Base-by-base conservation (phyloP, 2,329 filamentous ascomycete genomes). In the Albophoma yamanashiensis region DNA sequence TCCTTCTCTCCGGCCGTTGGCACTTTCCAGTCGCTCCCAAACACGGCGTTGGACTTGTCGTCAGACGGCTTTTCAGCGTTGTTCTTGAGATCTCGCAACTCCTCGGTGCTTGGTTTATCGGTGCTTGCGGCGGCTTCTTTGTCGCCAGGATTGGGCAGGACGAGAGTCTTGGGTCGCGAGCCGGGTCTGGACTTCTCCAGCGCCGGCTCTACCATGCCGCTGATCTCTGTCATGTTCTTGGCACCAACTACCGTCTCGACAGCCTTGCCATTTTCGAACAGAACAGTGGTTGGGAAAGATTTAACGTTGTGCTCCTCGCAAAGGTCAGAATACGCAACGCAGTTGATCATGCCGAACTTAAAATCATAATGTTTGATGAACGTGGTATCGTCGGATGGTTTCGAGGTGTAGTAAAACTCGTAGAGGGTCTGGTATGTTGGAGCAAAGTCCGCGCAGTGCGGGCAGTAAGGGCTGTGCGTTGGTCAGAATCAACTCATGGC, bases 361-460 rank as follows among this genome's bases (percentile, higher is more conserved):
- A 96, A 93, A 74, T 93, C 86, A 75, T 97, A 97, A 73, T 86
- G 94, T 59, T 87, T 81, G 39, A 87, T 86, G 69, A 97, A 97
- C 36, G 76, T 74, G 47, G 80, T 76, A 75, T 84, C 64, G 71
- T 79, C 67, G 71, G 87, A 76, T 20, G 89, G 88, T 67, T 91
- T 87, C 43, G 91, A 94, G 43, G 92, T 97, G 77, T 91, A 79
- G 78, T 97, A 99, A 74, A 87, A 97, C 76, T 99, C 94, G 79
- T 97, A 96, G 17, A 93, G 75, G 6, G 92, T 97, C 75, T 97
- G 92, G 80, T 86, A 97, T 57, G 85, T 87, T 9, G 94, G 94
- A 58, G 90, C 91, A 69, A 91, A 89, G 57, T 82, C 79, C 71
- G 82, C 82, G 77, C 92, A 97, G 74, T 96, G 91, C 55, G 81